Conservation (phyloP, 257 asterid genomes). For the Solanum megistacrolobum region DNA sequence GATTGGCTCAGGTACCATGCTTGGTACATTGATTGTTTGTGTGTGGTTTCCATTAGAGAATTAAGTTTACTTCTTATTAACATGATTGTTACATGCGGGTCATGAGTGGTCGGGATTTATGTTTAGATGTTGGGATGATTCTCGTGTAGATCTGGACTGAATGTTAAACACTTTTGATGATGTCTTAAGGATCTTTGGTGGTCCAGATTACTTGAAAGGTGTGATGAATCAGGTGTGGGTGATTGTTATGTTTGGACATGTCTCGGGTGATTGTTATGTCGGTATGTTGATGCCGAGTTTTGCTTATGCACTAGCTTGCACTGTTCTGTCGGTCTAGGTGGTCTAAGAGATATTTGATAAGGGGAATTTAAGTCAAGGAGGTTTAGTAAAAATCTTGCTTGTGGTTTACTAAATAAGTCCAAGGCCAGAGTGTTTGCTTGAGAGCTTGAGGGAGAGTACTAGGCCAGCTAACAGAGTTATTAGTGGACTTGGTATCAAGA, state of each 20-base stretch:
- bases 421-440: not conserved
- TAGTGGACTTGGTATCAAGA: not conserved
- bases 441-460: not conserved
- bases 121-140: not conserved
- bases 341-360: not conserved
- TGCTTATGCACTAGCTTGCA: not conserved
- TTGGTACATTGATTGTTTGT: not conserved
- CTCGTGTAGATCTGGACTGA: not conserved
- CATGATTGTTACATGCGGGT: not conserved
- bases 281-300: not conserved
- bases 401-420: no score
- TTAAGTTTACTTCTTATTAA: not conserved
- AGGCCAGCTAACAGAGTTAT: no score
- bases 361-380: not conserved
- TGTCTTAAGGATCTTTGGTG: not conserved
- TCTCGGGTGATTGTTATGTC: not conserved
- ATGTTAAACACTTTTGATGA: not conserved
- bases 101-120: not conserved
- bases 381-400: not conserved
- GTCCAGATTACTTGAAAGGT: not conserved
- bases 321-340: not conserved
- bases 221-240: not conserved
- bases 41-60: not conserved
- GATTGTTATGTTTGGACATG: not conserved
- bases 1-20: not conserved